phyloP scores from a whole-genome alignment of 306 rosid species.

The Acmispon strigosus region DNA sequence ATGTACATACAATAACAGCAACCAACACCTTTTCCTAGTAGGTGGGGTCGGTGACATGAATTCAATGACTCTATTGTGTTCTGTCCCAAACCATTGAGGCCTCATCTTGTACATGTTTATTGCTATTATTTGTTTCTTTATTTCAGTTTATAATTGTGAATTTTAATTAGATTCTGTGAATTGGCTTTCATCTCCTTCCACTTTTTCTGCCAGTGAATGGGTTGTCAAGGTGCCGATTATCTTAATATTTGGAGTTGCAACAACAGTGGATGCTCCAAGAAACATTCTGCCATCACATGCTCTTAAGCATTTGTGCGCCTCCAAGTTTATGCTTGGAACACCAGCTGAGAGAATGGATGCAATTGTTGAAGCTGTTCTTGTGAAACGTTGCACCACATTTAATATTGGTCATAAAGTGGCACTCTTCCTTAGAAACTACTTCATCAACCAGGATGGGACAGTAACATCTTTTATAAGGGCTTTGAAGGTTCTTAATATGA shows the following conservation, averaged over 20 bases:
- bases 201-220: slow-evolving; percentile 71
- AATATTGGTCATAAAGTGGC: slow-evolving; percentile 81
- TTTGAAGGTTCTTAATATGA: slow-evolving; percentile 62
- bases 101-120: background rate
- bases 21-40: background rate
- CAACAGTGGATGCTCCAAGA: slow-evolving; percentile 67
- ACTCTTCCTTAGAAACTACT: slow-evolving; percentile 65
- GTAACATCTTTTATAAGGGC: slow-evolving; percentile 80
- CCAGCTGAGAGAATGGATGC: slow-evolving; percentile 91
- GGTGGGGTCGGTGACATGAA: background rate
- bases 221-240: slow-evolving; percentile 69
- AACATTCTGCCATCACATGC: slow-evolving; percentile 64
- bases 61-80: background rate
- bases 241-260: slow-evolving; percentile 82
- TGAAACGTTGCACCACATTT: slow-evolving; percentile 58
- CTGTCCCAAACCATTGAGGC: background rate
- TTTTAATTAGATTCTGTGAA: slow-evolving; percentile 16
- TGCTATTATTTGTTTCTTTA: background rate
- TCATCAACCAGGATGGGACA: slow-evolving; percentile 91
- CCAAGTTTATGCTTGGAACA: slow-evolving; percentile 59
- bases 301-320: slow-evolving; percentile 57
- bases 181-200: slow-evolving; percentile 1
- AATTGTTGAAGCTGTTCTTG: slow-evolving; percentile 77
- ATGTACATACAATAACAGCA: background rate
- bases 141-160: slow-evolving; percentile 2